These are phyloP conservation scores for Camellia granthamiana DNA, from an alignment of 148 eudicot species.

Conservation along the genomic window DNA sequence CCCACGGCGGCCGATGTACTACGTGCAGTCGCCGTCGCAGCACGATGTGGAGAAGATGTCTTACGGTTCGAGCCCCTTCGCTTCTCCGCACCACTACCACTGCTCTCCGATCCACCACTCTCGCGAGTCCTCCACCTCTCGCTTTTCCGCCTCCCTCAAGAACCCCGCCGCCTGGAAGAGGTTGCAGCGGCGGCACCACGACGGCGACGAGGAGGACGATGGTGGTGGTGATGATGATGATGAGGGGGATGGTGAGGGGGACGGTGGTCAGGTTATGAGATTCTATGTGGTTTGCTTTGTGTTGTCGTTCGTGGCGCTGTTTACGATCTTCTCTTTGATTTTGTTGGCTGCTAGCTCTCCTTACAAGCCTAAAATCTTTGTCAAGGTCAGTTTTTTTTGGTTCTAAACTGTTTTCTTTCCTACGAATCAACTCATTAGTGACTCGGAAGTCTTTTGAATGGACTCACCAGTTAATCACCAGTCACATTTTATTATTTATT, in stretches of 20 bases:
- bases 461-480: background rate
- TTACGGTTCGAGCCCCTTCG: constrained; percentile 51
- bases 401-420: background rate
- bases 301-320: constrained; percentile 48
- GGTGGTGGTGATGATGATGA: constrained; percentile 27
- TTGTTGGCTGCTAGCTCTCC: constrained; percentile 74
- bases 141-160: constrained; percentile 60
- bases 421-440: constrained; percentile 21
- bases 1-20: constrained; percentile 61
- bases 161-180: constrained; percentile 42
- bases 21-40: constrained; percentile 79
- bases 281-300: constrained; percentile 68
- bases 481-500: background rate
- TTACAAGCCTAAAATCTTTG: constrained; percentile 50
- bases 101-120: constrained; percentile 84
- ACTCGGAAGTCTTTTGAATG: background rate
- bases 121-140: constrained; percentile 69
- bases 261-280: constrained; percentile 29
- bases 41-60: constrained; percentile 58
- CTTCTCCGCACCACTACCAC: constrained; percentile 51
- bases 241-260: constrained; percentile 5
- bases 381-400: constrained; percentile 43
- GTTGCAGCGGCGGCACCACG: constrained; percentile 22
- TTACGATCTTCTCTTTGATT: constrained; percentile 55
- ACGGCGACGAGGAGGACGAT: constrained; percentile 19